Evolutionary conservation across 140 eudicot genomes (phyloP).

Genomic region (Ambrosia hybrid): DNA sequence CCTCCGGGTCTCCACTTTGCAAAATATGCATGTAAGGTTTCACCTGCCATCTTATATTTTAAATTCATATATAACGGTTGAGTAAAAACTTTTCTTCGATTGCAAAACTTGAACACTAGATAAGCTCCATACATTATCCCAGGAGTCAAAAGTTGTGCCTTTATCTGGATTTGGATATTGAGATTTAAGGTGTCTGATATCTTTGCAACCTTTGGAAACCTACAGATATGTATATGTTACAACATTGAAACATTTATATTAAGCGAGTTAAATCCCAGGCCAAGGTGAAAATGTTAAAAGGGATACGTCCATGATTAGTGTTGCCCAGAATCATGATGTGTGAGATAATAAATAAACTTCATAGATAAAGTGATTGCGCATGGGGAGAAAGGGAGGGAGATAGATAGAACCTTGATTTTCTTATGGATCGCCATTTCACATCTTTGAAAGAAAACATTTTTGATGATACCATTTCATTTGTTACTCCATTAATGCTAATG

Average conservation of each 20-base stretch:
- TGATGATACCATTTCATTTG: conserved; percentile 20
- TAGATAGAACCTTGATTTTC: conserved; percentile 18
- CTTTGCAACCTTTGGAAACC: conserved; percentile 33
- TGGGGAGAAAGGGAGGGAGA: too few relatives aligned
- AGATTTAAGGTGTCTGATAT: conserved; percentile 31
- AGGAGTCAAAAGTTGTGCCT: conserved; percentile 20
- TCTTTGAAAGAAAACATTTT: conserved; percentile 16
- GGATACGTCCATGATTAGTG: too few relatives aligned
- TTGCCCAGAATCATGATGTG: too few relatives aligned
- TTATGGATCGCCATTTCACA: conserved; percentile 27
- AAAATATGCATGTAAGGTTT: conserved; percentile 27
- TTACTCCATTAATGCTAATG: conserved; percentile 16
- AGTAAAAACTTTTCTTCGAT: conserved; percentile 26
- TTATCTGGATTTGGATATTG: conserved; percentile 21
- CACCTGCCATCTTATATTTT: conserved; percentile 30
- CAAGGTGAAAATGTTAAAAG: too few relatives aligned
- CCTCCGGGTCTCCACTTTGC: conserved; percentile 28
- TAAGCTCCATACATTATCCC: conserved; percentile 25
- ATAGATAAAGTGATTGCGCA: too few relatives aligned
- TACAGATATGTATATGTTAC: not conserved
- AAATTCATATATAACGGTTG: conserved; percentile 21
- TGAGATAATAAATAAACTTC: too few relatives aligned
- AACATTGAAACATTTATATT: not conserved
- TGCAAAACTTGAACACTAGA: conserved; percentile 33
- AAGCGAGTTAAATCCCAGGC: too few relatives aligned